Evolutionary conservation across 805 yeast species (phyloP), one percentile per base, ranked within the genome.

Genomic region (Tetrapisispora taiwanensis): DNA sequence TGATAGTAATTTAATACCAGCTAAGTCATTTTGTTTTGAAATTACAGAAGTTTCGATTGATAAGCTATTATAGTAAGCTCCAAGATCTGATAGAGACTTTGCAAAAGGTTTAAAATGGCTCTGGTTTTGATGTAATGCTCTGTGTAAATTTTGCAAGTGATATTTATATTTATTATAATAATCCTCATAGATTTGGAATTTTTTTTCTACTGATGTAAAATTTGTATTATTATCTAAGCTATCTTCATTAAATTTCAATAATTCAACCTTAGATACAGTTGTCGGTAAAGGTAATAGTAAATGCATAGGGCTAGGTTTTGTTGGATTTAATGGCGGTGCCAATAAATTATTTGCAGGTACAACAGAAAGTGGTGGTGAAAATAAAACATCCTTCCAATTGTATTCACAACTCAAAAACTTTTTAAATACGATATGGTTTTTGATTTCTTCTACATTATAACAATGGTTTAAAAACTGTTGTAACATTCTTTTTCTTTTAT

Each of bases 361-460:
- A 12, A 68, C 63, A 3, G 73, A 65, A 15, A 80, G 69, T 3
- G 79, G 81, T 13, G 81, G 79, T 3, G 75, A 59, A 38, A 64
- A 66, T 41, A 81, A 55, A 2, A 78, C 95, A 56, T 89, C 95
- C 20, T 74, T 70, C 90, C 96, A 92, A 51, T 76, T 75, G 12
- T 85, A 77, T 48, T 82, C 82, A 7, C 97, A 95, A 57, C 88
- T 92, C 45, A 92, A 62, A 56, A 92, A 92, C 56, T 81, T 78
- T 34, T 78, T 73, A 55, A 88, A 85, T 19, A 84, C 78, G 17
- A 72, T 71, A 50, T 80, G 75, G 22, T 71, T 70, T 33, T 78
- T 65, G 19, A 92, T 71, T 49, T 72, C 75, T 1, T 69, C 67
- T 39, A 80, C 78, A 9, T 66, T 62, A 43, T 76, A 54, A 60